phyloP scores from a whole-genome alignment of 2,329 filamentous ascomycete species.

The Cadophora sp. region DNA sequence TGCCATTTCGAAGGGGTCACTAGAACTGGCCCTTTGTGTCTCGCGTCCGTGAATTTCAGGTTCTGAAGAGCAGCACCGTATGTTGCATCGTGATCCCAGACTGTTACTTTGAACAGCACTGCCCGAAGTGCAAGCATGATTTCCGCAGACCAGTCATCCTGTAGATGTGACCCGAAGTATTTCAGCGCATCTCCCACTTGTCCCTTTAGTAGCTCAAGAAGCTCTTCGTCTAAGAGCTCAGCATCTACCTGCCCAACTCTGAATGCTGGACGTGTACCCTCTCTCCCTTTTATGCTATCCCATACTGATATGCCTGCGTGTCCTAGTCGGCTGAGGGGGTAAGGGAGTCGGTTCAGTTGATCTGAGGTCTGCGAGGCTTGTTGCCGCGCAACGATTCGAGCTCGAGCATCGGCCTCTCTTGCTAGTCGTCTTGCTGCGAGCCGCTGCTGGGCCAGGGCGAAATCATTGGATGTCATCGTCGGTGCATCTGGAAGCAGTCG shows the following conservation, averaged over 20 bases:
- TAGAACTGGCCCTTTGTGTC: constrained; percentile 66
- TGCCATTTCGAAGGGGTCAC: constrained; percentile 80
- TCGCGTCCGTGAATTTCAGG: constrained; percentile 85
- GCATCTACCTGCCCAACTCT: constrained; percentile 96
- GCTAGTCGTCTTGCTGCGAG: constrained; percentile 80
- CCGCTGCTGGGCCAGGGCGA: constrained; percentile 88
- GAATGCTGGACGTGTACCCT: constrained; percentile 84
- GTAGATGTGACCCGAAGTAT: constrained; percentile 79
- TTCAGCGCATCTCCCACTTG: constrained; percentile 90
- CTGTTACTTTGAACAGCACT: constrained; percentile 88
- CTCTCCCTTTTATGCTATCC: constrained; percentile 74
- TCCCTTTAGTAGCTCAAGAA: constrained; percentile 81
- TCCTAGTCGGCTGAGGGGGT: constrained; percentile 66
- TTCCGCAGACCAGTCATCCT: constrained; percentile 88
- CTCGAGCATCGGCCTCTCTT: constrained; percentile 70
- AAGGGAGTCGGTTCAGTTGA: constrained; percentile 63
- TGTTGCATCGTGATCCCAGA: constrained; percentile 96
- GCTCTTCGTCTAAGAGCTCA: constrained; percentile 91
- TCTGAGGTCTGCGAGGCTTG: constrained; percentile 60
- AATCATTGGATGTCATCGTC: constrained; percentile 52
- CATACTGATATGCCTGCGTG: constrained; percentile 60
- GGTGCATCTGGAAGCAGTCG: constrained; percentile 42
- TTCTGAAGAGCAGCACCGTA: constrained; percentile 95
- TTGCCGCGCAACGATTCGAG: constrained; percentile 58
- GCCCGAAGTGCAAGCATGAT: constrained; percentile 79